Evolutionary conservation across 345 rosid genomes (phyloP), one percentile per base, ranked within the genome.

Genomic region (Conringia planisiliqua): DNA sequence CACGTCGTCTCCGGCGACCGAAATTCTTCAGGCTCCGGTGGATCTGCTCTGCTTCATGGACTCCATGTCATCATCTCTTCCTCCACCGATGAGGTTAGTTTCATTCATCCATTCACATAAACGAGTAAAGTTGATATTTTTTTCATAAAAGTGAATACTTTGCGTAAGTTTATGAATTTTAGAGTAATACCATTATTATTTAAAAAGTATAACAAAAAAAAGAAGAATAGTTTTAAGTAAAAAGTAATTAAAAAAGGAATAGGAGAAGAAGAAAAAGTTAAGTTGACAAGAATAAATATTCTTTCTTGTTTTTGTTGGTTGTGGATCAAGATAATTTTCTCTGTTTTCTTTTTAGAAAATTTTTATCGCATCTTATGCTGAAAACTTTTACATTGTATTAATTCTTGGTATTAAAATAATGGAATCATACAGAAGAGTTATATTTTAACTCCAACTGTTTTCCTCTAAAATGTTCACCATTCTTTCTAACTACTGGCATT

Each of bases 31-130:
- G 62, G 40, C 47, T 66, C 66, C 46, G 58, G 51, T 38, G 57
- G 54, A 6, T 77, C 87, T 60, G 16, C 63, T 54, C 30, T 77
- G 65, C 88, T 89, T 66, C 68, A 61, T 20, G 91, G 83, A 6
- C 65, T 90, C 40, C 76, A 59, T 38, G 78, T 90, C 32, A 66
- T 76, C 47, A 44, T 90, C 52, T 73, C 78, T 32, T 88, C 93
- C 14, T 44, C 85, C 14, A 50, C 52, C 50, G 75, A 83, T 59
- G 80, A 82, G 90, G 91, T 87, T 24, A 38, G 77, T 57, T 64
- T 67, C 36, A 44, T 56, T 16, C 17, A 4, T 43, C 20, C 7
- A 33, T 13, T 38, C 6, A 57, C 30, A 56, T n/a, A 3, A 68
- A 27, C 29, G 35, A 26, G 26, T 26, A 62, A 39, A 40, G 8